Evolutionary conservation across 495 filamentous ascomycete genomes (phyloP).

Genomic region (Aspergillus carlsbadensis): DNA sequence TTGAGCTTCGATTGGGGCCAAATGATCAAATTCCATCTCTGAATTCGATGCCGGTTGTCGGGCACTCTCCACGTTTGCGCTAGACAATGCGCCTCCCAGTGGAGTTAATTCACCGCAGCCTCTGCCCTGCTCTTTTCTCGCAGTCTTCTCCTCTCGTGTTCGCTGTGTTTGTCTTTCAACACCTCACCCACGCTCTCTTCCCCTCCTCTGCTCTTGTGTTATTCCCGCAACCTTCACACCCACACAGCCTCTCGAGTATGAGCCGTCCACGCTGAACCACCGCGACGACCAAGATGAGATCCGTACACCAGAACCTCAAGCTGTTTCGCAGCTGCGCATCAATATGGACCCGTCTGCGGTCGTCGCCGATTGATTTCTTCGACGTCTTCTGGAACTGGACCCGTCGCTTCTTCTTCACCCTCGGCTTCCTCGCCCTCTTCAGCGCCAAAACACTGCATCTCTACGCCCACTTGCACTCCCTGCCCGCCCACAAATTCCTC

Average conservation of each 20-base stretch:
- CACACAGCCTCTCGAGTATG: no score
- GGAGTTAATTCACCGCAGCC: constrained; percentile 1
- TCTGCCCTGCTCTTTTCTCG: neutral
- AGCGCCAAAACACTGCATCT: constrained; percentile 37
- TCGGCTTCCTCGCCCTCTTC: constrained; percentile 33
- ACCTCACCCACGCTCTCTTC: no score
- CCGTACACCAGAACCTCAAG: neutral
- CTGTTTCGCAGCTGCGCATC: constrained; percentile 5
- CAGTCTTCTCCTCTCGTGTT: neutral
- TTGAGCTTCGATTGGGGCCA: neutral
- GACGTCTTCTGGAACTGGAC: constrained; percentile 33
- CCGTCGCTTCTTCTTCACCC: constrained; percentile 38
- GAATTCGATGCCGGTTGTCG: no score
- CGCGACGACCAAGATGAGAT: constrained; percentile 10
- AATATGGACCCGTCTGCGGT: constrained; percentile 4
- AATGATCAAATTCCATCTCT: neutral
- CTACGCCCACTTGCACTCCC: constrained; percentile 36
- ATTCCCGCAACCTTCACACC: no score
- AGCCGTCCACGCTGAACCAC: neutral
- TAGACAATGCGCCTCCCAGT: neutral
- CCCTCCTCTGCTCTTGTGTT: no score
- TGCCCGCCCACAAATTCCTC: constrained; percentile 30
- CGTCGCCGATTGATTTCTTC: constrained; percentile 26
- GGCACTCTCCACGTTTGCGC: neutral
- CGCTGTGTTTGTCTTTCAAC: no score